A percentile compares a stretch with the other conserved stretches of the same genome.
Evolutionary conservation across 345 rosid genomes (phyloP).

Genomic region (Citrus reticulata): DNA sequence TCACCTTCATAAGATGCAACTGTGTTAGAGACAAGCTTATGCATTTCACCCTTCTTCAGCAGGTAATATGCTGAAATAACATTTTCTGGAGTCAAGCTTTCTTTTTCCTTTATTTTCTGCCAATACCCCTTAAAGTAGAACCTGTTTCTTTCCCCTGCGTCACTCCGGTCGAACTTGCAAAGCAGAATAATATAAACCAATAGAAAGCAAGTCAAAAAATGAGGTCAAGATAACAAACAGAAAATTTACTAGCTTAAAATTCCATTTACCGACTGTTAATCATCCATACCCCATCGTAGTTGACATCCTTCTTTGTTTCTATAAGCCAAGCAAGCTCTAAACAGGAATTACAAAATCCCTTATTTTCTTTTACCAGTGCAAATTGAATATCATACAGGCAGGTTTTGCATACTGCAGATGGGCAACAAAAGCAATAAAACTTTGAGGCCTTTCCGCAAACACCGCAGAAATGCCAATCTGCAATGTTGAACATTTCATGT

Average conservation of each 20-base stretch:
- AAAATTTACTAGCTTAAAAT: background rate
- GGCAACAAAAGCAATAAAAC: conserved; percentile 46
- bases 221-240: too few species aligned
- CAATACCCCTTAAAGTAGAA: conserved; percentile 42
- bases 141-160: conserved; percentile 26
- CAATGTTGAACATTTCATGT: conserved; percentile 12
- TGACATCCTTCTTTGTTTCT: conserved; percentile 33
- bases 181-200: conserved; percentile 7
- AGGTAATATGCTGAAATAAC: conserved; percentile 23
- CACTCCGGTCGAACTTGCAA: conserved; percentile 34
- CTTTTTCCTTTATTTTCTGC: conserved; percentile 32
- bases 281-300: conserved; percentile 30
- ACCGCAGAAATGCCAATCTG: conserved; percentile 51
- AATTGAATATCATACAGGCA: conserved; percentile 33
- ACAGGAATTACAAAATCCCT: conserved; percentile 44
- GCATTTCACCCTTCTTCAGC: conserved; percentile 18
- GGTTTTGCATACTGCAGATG: conserved; percentile 40
- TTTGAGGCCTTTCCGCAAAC: conserved; percentile 29
- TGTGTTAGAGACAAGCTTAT: too few species aligned
- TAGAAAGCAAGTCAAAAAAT: too few species aligned
- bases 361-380: conserved; percentile 14
- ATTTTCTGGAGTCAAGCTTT: conserved; percentile 29
- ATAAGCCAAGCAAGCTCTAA: conserved; percentile 28
- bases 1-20: background rate
- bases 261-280: background rate